Conservation (phyloP, 306 rosid genomes). For the Lablab purpureus region DNA sequence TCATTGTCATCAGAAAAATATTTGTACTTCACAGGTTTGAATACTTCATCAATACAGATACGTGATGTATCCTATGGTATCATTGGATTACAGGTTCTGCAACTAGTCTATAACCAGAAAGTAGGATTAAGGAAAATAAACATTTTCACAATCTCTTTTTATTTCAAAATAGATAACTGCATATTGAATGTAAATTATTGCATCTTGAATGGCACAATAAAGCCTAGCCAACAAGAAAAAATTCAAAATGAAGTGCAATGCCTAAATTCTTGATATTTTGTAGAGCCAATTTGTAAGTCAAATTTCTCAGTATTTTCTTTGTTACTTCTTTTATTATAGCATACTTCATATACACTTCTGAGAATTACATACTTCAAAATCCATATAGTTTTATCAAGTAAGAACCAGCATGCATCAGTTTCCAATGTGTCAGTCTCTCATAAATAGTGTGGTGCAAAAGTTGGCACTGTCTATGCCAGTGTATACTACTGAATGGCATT, state of each 20-base stretch:
- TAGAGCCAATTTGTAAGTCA: slow-evolving; percentile 17
- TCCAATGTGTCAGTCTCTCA: not conserved
- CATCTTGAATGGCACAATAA: slow-evolving; percentile 10
- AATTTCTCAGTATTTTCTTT: slow-evolving; percentile 17
- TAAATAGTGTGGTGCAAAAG: slow-evolving; percentile 15
- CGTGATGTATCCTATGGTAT: too few species aligned
- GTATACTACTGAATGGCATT: not conserved
- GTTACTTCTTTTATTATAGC: slow-evolving; percentile 21
- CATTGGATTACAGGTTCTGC: too few species aligned
- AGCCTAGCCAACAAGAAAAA: slow-evolving; percentile 1
- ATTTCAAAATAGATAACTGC: not conserved
- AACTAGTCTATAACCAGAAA: slow-evolving; percentile 20
- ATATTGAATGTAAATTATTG: not conserved
- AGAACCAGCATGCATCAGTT: not conserved
- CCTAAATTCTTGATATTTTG: slow-evolving; percentile 4
- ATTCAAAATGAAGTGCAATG: not conserved
- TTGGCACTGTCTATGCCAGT: slow-evolving; percentile 9
- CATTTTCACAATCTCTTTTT: not conserved
- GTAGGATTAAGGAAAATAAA: not conserved
- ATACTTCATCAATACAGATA: too few species aligned
- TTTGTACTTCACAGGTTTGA: too few species aligned
- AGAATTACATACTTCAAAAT: slow-evolving; percentile 19
- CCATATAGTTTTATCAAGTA: not conserved
- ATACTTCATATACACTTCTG: slow-evolving; percentile 18
- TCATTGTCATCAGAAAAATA: too few species aligned